Evolutionary conservation across 306 rosid species (phyloP), one percentile per base, ranked within the genome.

Genomic region (Vigna nakashimae): DNA sequence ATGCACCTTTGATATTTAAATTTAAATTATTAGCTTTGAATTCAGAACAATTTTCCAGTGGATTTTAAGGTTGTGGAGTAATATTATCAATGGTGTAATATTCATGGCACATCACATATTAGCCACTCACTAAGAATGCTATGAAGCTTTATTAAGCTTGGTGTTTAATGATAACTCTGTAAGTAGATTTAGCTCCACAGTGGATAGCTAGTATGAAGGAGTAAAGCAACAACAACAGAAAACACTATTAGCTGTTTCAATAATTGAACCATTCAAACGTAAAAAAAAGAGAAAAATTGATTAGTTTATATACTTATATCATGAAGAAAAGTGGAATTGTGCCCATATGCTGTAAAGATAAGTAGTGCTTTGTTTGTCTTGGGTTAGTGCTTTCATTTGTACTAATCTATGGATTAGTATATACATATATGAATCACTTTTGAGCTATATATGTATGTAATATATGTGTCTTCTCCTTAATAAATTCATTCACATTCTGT

Each of bases 311-410:
- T 36, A 52, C 3, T 51, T 20, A 36, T 22, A 60, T 64, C 22
- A 51, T 17, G 71, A 51, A 40, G 66, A 59, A 84, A 86, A 85
- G 86, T 79, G 80, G 45, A 75, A 52, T 36, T 65, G 60, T 70
- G 77, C 78, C 82, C 42, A 59, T 63, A 83, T 72, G 82, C 72
- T 79, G 84, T 68, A 75, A 85, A 83, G 87, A 64, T 64, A 57
- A 59, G 8, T 50, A 38, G 6, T 36, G 40, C 38, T 30, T 30
- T 7, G 36, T 82, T 30, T 7, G 36, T 84, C 75, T 32, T 15
- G 79, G 79, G 55, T 74, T 66, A 82, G 83, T 90, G 88, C 77
- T 77, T 78, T 53, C 72, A 18, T 67, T 36, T 88, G 84, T 74
- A 76, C 81, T 79, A 74, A 42, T 67, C 18, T 63, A 57, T 59